phyloP scores from a whole-genome alignment of 371 early-diverging fungal genomes.

The Massospora cicadina region DNA sequence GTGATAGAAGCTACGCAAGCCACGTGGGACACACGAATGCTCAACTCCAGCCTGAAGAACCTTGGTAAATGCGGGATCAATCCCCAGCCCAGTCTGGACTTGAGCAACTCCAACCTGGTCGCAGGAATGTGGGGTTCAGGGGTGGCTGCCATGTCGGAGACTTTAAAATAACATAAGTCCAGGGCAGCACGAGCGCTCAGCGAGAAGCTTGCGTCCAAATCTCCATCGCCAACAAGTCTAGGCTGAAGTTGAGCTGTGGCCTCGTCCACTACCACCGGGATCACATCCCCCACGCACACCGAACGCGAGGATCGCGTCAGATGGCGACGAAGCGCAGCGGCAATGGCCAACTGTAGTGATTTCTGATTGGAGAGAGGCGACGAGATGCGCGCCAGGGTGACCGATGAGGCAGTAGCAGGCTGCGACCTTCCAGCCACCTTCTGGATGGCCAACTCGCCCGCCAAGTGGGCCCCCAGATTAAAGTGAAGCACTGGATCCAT shows the following conservation, averaged over 20 bases:
- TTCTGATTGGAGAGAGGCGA: not conserved
- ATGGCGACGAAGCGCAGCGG: constrained; percentile 40
- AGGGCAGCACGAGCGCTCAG: constrained; percentile 16
- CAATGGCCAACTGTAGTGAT: not conserved
- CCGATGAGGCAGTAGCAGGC: not conserved
- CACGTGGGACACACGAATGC: constrained; percentile 31
- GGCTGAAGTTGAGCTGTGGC: constrained; percentile 17
- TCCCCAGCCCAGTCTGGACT: constrained; percentile 14
- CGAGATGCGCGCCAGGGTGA: not conserved
- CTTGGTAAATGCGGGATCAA: constrained; percentile 36
- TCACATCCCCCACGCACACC: constrained; percentile 52
- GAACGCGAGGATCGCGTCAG: constrained; percentile 45
- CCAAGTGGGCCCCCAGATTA: not conserved
- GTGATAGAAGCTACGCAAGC: constrained; percentile 15
- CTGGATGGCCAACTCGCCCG: not conserved
- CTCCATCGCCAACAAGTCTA: constrained; percentile 16
- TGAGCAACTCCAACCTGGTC: constrained; percentile 12
- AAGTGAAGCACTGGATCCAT: not conserved
- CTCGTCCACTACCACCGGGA: constrained; percentile 48
- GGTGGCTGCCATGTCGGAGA: constrained; percentile 13
- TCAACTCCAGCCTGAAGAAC: constrained; percentile 46
- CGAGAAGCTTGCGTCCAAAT: constrained; percentile 19
- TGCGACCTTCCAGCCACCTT: not conserved
- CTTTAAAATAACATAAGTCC: constrained; percentile 12
- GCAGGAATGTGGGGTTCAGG: constrained; percentile 16